These are phyloP conservation scores for Torrubiellomyces zombiae DNA, from an alignment of 2,329 filamentous ascomycete genomes.

Conservation along the genomic window DNA sequence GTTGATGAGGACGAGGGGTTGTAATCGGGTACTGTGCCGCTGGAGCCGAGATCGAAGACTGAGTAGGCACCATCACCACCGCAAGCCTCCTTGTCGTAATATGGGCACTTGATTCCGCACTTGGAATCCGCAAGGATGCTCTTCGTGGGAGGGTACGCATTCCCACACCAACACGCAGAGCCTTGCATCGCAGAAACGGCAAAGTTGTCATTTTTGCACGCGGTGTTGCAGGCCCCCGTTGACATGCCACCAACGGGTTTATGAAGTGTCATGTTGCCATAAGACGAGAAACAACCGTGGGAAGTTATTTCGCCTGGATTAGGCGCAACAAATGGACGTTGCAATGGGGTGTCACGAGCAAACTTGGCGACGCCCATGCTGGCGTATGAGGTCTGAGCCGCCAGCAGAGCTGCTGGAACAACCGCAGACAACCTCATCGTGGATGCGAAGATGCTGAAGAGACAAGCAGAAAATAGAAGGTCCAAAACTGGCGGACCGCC, in stretches of 20 bases:
- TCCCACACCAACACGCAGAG: slow-evolving; percentile 58
- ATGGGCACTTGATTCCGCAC: slow-evolving; percentile 51
- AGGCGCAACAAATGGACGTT: no score
- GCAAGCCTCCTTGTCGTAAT: slow-evolving; percentile 45
- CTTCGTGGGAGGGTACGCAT: slow-evolving; percentile 42
- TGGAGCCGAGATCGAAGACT: slow-evolving; percentile 33
- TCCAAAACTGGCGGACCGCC: no score
- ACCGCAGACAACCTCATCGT: no score
- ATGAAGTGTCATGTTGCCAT: slow-evolving; percentile 20
- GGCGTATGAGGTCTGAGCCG: no score
- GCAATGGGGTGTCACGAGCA: no score
- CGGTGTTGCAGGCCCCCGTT: slow-evolving; percentile 22
- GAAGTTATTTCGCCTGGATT: no score
- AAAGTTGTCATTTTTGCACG: slow-evolving; percentile 25
- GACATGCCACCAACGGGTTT: slow-evolving; percentile 11
- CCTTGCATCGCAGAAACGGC: slow-evolving; percentile 46
- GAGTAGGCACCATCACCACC: slow-evolving; percentile 22
- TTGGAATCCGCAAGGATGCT: slow-evolving; percentile 36
- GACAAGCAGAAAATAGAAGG: no score
- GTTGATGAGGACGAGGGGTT: slow-evolving; percentile 11
- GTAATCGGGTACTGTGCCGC: slow-evolving; percentile 17
- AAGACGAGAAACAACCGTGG: slow-evolving; percentile 34
- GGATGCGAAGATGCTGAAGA: no score
- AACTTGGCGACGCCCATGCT: no score
- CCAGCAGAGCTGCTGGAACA: no score